Conservation (phyloP, 768 basidiomycete genomes). For the Hypholoma sublateritium region DNA sequence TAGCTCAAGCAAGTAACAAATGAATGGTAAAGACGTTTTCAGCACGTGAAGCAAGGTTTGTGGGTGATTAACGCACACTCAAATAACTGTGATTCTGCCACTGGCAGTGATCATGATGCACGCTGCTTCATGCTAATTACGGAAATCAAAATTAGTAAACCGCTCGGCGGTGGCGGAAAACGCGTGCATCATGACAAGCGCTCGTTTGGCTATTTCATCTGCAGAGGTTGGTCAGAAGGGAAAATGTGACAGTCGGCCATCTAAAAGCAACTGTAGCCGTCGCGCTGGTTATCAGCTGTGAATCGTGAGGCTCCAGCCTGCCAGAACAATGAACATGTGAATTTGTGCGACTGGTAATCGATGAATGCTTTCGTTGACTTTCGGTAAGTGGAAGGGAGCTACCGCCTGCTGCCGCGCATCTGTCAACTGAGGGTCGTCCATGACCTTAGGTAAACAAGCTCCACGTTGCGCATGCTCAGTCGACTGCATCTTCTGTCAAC, state of each 20-base stretch:
- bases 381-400: background rate
- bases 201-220: no score
- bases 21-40: background rate
- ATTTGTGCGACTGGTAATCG: background rate
- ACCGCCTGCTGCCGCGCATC: background rate
- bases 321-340: background rate
- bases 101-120: background rate
- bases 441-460: constrained; percentile 1
- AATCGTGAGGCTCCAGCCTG: no score
- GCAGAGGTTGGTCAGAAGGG: no score
- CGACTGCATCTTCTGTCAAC: background rate
- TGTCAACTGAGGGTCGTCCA: background rate
- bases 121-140: background rate
- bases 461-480: background rate
- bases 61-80: background rate
- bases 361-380: background rate
- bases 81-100: background rate
- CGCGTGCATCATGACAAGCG: background rate
- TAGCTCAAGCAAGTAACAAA: background rate
- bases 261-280: background rate
- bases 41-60: background rate
- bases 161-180: background rate
- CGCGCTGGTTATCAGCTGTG: no score
- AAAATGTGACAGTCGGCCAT: no score
- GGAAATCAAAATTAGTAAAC: background rate